Evolutionary conservation across 2,329 filamentous ascomycete species (phyloP).

Genomic region (Ophiostoma himal-ulmi): DNA sequence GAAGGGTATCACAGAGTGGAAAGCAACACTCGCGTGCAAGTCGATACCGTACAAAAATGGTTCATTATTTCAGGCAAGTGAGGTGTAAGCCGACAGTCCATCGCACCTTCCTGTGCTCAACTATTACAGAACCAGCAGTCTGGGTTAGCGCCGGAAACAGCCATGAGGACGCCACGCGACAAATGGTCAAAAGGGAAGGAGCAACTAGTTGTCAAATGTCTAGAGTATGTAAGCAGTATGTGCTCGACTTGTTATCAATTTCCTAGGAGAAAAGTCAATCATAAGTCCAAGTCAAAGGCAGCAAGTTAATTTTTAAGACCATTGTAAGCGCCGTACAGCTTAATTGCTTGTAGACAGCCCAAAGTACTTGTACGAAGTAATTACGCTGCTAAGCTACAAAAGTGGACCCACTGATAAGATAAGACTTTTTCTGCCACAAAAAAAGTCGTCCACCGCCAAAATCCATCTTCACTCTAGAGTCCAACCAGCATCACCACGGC

Average conservation of each 20-base stretch:
- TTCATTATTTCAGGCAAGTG: neutral
- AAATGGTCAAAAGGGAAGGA: neutral
- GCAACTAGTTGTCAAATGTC: neutral
- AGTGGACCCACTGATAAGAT: slow-evolving; percentile 15
- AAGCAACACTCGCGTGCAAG: too few relatives aligned
- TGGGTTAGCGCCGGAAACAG: slow-evolving; percentile 9
- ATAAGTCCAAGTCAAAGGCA: neutral
- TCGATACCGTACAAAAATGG: neutral
- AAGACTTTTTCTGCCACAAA: slow-evolving; percentile 16
- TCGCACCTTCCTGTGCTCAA: neutral
- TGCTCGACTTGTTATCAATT: too few relatives aligned
- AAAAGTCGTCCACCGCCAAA: slow-evolving; percentile 9
- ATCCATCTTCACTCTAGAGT: neutral
- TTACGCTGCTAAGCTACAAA: neutral
- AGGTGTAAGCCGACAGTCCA: neutral
- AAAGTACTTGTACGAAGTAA: neutral
- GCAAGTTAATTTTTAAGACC: neutral
- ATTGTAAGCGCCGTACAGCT: neutral
- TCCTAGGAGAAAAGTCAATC: too few relatives aligned
- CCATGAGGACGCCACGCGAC: neutral
- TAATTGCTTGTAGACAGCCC: neutral
- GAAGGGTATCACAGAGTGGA: too few relatives aligned
- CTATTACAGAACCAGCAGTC: neutral
- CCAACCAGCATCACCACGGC: neutral
- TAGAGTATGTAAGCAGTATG: neutral